phyloP scores from a whole-genome alignment of 164 flowering plant genomes.

The Tetracentron sinense region DNA sequence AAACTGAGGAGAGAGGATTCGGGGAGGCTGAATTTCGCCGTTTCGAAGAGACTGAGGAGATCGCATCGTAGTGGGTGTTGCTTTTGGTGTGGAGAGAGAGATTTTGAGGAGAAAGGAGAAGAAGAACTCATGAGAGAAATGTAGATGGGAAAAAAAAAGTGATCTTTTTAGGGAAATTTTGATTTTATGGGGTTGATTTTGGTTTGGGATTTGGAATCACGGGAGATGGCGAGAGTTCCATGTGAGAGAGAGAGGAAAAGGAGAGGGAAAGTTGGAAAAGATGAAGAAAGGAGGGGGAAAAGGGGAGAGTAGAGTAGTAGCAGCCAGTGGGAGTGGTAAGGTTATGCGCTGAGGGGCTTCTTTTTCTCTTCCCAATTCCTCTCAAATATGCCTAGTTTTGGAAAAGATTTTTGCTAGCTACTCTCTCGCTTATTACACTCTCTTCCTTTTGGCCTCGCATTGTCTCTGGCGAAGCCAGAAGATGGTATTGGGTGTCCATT shows the following conservation, averaged over 20 bases:
- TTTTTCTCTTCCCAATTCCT: no score
- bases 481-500: no score
- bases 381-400: no score
- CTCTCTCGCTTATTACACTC: no score
- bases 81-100: neutral
- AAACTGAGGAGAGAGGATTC: slow-evolving; percentile 37
- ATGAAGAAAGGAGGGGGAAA: neutral
- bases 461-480: no score
- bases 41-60: slow-evolving; percentile 51
- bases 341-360: no score
- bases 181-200: slow-evolving; percentile 3
- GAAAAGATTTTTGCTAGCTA: no score
- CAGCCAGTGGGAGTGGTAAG: no score
- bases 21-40: slow-evolving; percentile 32
- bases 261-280: slow-evolving; percentile 1
- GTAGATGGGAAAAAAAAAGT: neutral
- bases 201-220: slow-evolving; percentile 27
- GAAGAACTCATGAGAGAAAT: slow-evolving; percentile 33
- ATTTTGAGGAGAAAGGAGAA: slow-evolving; percentile 2
- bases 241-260: slow-evolving; percentile 14
- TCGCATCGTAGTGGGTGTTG: slow-evolving; percentile 30
- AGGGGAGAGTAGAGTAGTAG: no score
- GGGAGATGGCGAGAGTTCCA: slow-evolving; percentile 31
- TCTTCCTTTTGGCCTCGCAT: no score
- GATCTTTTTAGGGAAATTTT: neutral